Base-by-base conservation (phyloP, 148 eudicot species). In the Cornus florida region DNA sequence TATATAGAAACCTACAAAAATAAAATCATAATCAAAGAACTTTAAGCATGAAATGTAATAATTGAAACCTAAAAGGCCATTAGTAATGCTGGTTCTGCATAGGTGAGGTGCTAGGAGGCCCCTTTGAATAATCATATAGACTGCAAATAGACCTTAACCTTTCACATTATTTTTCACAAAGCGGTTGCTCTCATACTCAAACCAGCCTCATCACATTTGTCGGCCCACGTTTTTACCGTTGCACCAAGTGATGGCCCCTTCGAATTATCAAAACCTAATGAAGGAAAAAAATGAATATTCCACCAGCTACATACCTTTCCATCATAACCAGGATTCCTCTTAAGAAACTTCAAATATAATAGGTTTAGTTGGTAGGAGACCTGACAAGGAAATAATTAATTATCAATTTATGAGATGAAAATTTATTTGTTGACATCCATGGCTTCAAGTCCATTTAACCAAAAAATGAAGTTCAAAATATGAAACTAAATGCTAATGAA, bases 311-410 rank as follows among this genome's bases (percentile, higher is more conserved):
- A 69, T 85, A 96, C 99, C 99, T 96, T 96, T 81, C 99, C 98
- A 79, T 93, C 95, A 84, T 96, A 96, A 73, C 98, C 95, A 69
- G 99, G 99, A 88, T 96, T 93, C 83, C 99, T 89, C 83, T 91
- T 92, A 39, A 92, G 78, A 81, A 96, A 96, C 89, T 94, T 96
- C 81, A 89, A 75, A 84, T 96, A 96, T 73, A 96, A 81, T 62
- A 83, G 86, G 85, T 96, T 96, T 75, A 96, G 80, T 82, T 96
- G 98, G 87, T 87, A 87, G 71, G 99, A 96, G 41, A 96, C 98
- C 99, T 93, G 89, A 68, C 68, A 23, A 86, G 46, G 31, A 53
- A 67, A 43, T 78, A 20, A 83, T 28, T 35, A 4, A 57, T 43
- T 48, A 78, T 28, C 41, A 16, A 28, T 17, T 17, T 20, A 3